A percentile compares a stretch with the other conserved stretches of the same genome.
phyloP scores from a whole-genome alignment of 2,329 filamentous ascomycete species.

The Fusarium sp. region DNA sequence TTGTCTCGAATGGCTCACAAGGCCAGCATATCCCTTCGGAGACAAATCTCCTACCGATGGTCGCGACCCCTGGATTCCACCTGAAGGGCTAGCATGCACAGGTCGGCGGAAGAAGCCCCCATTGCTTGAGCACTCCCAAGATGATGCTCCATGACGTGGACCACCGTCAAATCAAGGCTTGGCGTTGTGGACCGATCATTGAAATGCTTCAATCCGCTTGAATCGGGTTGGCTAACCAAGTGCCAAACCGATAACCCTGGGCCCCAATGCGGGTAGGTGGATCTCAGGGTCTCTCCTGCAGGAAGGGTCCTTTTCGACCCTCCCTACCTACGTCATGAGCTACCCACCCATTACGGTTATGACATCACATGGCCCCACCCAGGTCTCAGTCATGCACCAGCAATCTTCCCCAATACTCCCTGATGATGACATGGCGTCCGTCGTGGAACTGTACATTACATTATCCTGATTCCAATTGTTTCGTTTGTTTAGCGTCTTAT shows the following conservation, averaged over 20 bases:
- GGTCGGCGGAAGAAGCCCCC: constrained; percentile 4
- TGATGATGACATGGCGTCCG: constrained; percentile 45
- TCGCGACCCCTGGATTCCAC: not conserved
- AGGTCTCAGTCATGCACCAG: constrained; percentile 15
- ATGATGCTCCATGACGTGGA: constrained; percentile 47
- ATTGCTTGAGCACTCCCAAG: constrained; percentile 11
- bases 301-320: constrained; percentile 45
- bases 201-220: constrained; percentile 24
- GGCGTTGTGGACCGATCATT: constrained; percentile 33
- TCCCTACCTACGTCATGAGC: constrained; percentile 23
- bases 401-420: constrained; percentile 9
- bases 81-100: not conserved
- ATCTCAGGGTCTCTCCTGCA: constrained; percentile 46
- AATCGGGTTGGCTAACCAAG: constrained; percentile 26
- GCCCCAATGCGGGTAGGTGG: constrained; percentile 34
- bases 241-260: constrained; percentile 20
- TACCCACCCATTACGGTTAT: not conserved
- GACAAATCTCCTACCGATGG: not conserved
- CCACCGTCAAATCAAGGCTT: constrained; percentile 32
- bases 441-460: constrained; percentile 19
- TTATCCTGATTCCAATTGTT: constrained; percentile 23
- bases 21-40: not conserved
- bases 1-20: not conserved
- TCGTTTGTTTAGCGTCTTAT: constrained; percentile 27
- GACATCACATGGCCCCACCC: constrained; percentile 30